These are phyloP conservation scores for Cytospora paraplurivora DNA, from an alignment of 2,329 filamentous ascomycete species.

Conservation along the genomic window DNA sequence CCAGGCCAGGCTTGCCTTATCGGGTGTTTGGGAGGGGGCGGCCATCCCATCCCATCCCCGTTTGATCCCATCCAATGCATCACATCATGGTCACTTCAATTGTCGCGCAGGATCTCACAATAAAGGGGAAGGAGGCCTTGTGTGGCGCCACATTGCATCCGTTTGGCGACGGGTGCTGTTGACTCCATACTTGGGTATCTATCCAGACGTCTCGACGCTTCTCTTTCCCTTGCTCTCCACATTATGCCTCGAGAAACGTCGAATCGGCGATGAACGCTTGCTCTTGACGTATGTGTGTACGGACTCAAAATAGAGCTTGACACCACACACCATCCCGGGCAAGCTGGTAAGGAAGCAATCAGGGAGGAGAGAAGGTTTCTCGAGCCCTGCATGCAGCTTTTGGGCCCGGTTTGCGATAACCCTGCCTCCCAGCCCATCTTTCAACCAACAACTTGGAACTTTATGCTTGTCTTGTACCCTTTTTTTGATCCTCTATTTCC, in stretches of 20 bases:
- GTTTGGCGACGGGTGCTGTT: no score
- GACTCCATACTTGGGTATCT: no score
- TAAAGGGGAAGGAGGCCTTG: neutral
- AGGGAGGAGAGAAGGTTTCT: neutral
- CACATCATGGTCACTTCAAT: neutral
- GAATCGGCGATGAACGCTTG: slow-evolving; percentile 1
- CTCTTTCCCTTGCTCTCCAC: neutral
- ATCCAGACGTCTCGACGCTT: neutral
- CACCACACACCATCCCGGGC: neutral
- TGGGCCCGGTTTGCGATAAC: neutral
- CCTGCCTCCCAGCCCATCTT: neutral
- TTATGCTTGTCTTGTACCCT: neutral
- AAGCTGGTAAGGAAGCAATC: neutral
- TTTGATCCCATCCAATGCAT: slow-evolving; percentile 2
- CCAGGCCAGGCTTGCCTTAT: no score
- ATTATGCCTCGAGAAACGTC: neutral
- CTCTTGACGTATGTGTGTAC: neutral
- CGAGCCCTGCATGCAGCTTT: neutral
- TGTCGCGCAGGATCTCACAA: neutral
- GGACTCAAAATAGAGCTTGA: neutral
- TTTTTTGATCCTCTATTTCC: neutral
- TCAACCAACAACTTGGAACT: neutral
- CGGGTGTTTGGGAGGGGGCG: neutral
- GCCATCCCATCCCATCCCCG: neutral
- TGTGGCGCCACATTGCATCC: slow-evolving; percentile 2